Evolutionary conservation across 1,284 basidiomycete genomes (phyloP).

Genomic region (Earliella scabrosa): DNA sequence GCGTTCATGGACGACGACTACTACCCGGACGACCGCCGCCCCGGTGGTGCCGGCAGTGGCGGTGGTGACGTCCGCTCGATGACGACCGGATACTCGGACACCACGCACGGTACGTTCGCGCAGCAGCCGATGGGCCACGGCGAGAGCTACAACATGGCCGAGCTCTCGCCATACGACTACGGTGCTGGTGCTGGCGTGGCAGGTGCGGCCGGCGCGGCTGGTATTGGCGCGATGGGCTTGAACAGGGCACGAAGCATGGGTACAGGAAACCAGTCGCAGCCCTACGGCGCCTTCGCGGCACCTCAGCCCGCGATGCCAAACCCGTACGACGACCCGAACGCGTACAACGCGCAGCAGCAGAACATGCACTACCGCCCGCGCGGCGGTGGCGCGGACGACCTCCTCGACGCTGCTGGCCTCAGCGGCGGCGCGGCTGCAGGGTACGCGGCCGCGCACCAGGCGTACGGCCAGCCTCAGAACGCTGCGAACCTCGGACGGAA

Average conservation of each 20-base stretch:
- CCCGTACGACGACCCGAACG: conserved; percentile 23
- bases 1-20: conserved; percentile 58
- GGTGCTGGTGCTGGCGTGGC: conserved; percentile 30
- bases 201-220: conserved; percentile 32
- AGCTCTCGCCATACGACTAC: conserved; percentile 46
- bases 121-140: conserved; percentile 51
- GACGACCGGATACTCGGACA: conserved; percentile 55
- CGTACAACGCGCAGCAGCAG: conserved; percentile 15
- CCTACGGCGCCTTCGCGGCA: conserved; percentile 40
- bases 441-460: conserved; percentile 11
- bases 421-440: conserved; percentile 33
- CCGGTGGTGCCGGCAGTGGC: conserved; percentile 13
- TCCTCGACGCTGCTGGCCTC: conserved; percentile 32
- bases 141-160: conserved; percentile 54
- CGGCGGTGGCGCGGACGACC: conserved; percentile 13
- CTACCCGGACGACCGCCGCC: conserved; percentile 32
- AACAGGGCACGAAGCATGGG: conserved; percentile 33
- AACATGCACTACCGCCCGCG: conserved; percentile 18
- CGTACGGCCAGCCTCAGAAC: neutral
- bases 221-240: conserved; percentile 35
- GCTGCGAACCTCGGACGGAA: conserved; percentile 32
- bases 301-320: conserved; percentile 22
- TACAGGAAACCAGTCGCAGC: conserved; percentile 26
- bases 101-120: conserved; percentile 62
- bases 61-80: conserved; percentile 24